Evolutionary conservation across 345 rosid species (phyloP), one percentile per base, ranked within the genome.

Genomic region (Sisymbrium altissimum): DNA sequence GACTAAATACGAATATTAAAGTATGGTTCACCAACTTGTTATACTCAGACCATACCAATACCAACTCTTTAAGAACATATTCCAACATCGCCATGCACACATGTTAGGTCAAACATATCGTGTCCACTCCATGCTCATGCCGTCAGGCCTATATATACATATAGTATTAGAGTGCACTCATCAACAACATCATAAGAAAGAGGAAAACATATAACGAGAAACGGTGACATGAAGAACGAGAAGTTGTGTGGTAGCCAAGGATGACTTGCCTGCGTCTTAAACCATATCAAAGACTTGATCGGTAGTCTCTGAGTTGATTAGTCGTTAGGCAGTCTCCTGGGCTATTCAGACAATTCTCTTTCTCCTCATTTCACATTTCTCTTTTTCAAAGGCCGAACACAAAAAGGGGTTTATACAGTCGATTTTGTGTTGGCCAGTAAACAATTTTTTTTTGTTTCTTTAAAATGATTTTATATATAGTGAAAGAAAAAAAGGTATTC

Each of bases 321-420:
- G 48, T 50, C 36, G 56, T n/a, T 66, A 75, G 73, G 79, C 79
- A 75, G 79, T 75, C 73, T 75, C 73, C 63, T 75, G 7, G 79
- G 79, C 79, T 75, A 68, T 68, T 75, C 79, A 75, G 25, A 50
- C 63, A 75, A 59, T 40, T 60, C 73, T 75, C 38, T 12, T 68
- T 75, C 73, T 67, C 62, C 17, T 75, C 79, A 74, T 75, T 58
- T 75, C 73, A 67, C 55, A 44, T 13, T 75, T 68, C 35, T 49
- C 46, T 39, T 39, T 33, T 53, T 18, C 21, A 4, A 48, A 33
- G 7, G 48, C 54, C 19, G 5, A 44, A 27, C 53, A 44, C 40
- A 3, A 27, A 43, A 15, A 63, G 6, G 19, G 6, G 18, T 17
- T n/a, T 4, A 17, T 17, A 45, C 2, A 39, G 2, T 55, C 30